phyloP scores from a whole-genome alignment of 768 basidiomycete species.

The Tricholoma sp. region DNA sequence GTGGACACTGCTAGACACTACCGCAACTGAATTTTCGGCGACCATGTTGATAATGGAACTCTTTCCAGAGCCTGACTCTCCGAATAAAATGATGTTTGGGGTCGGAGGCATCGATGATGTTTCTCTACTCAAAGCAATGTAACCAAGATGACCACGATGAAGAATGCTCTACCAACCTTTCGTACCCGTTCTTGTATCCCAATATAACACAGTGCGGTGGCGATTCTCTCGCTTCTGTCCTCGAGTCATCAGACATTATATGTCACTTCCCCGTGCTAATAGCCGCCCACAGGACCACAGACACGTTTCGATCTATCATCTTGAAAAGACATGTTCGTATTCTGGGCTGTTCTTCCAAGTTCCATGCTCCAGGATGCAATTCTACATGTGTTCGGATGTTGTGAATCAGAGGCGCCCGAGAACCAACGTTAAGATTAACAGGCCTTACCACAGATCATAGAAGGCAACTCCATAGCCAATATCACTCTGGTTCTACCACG shows the following conservation, averaged over 20 bases:
- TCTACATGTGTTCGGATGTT: not conserved
- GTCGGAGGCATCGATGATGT: not conserved
- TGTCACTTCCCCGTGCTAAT: not conserved
- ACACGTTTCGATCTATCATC: not conserved
- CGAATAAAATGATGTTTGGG: conserved; percentile 35
- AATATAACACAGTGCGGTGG: not conserved
- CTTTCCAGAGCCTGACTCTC: conserved; percentile 35
- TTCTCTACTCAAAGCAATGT: not conserved
- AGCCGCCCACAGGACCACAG: not conserved
- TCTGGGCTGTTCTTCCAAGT: not conserved
- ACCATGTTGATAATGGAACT: conserved; percentile 41
- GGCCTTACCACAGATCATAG: not conserved
- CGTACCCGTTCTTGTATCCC: not conserved
- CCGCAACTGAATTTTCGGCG: conserved; percentile 20
- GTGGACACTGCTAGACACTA: conserved; percentile 24
- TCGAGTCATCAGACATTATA: not conserved
- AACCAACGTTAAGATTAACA: not conserved
- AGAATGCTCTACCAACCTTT: not conserved
- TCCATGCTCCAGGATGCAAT: not conserved
- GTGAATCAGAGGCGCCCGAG: not conserved
- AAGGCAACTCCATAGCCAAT: not conserved
- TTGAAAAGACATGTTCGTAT: not conserved
- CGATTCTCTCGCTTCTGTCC: not conserved
- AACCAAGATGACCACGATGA: not conserved
- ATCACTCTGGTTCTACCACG: not conserved